phyloP scores from a whole-genome alignment of 257 asterid species.

The Pogostemon cablin region DNA sequence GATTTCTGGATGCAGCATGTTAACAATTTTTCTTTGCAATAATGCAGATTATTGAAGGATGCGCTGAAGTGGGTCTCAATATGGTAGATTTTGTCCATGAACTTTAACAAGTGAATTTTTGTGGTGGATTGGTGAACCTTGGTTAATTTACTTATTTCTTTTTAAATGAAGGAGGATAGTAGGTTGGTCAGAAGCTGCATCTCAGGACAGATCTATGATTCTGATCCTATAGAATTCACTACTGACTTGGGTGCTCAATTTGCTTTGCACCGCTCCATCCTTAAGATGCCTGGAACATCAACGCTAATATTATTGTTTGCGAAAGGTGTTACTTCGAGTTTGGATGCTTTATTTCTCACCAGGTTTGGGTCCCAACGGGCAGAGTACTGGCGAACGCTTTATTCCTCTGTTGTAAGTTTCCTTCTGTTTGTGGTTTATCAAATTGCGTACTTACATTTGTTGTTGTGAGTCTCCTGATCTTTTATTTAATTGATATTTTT shows the following conservation, averaged over 20 bases:
- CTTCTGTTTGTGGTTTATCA: constrained; percentile 14
- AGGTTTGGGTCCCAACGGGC: constrained; percentile 75
- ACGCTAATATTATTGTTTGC: constrained; percentile 65
- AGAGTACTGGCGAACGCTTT: constrained; percentile 81
- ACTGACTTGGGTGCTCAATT: constrained; percentile 75
- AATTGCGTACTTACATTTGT: constrained; percentile 10
- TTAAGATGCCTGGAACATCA: constrained; percentile 77
- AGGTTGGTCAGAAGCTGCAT: constrained; percentile 73
- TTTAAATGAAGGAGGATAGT: constrained; percentile 70
- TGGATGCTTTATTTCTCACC: constrained; percentile 89
- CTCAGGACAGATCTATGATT: constrained; percentile 86
- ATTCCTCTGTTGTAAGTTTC: constrained; percentile 75
- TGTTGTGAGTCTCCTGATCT: constrained; percentile 24
- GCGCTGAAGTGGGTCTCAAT: constrained; percentile 62
- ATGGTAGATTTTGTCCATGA: constrained; percentile 43
- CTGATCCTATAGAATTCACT: constrained; percentile 80
- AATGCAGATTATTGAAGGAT: constrained; percentile 71
- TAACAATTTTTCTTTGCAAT: constrained; percentile 14
- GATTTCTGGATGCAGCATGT: not conserved
- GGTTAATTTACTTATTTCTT: constrained; percentile 31
- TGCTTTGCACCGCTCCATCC: constrained; percentile 58
- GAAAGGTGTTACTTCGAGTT: constrained; percentile 67
- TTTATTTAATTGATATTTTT: constrained; percentile 18
- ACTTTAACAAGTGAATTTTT: constrained; percentile 15
- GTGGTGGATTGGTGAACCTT: constrained; percentile 30